Percentiles rank a stretch among this genome's conserved stretches.
phyloP scores from a whole-genome alignment of 169 alveolate species.

The Besnoitia besnoiti region DNA sequence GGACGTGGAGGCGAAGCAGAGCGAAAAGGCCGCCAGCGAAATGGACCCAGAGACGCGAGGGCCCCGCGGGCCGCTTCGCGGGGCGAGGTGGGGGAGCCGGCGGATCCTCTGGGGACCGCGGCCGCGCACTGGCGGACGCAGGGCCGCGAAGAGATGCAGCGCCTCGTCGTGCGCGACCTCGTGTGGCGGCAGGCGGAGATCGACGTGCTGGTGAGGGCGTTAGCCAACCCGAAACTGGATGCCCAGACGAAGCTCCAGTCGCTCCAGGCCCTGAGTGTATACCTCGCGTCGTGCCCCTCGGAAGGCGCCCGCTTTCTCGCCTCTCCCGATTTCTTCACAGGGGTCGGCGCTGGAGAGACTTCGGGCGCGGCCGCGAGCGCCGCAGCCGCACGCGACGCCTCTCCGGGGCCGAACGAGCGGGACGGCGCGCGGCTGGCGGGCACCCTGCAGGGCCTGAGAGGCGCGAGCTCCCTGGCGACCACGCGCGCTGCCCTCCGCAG shows the following conservation, averaged over 20 bases:
- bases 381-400: not conserved
- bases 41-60: not conserved
- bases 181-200: not conserved
- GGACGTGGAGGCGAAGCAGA: not conserved
- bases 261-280: slow-evolving; percentile 3
- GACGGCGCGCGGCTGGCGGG: no score
- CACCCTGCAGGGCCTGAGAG: not conserved
- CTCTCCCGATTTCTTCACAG: not conserved
- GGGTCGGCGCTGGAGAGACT: not conserved
- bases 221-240: not conserved
- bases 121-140: slow-evolving; percentile 7
- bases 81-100: not conserved
- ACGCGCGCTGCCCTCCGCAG: no score
- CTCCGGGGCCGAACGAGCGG: not conserved
- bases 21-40: not conserved
- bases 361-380: not conserved
- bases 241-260: not conserved
- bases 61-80: not conserved
- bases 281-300: not conserved
- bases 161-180: not conserved
- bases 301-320: not conserved
- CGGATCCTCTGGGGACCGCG: slow-evolving; percentile 13
- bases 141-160: not conserved
- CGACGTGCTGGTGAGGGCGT: not conserved
- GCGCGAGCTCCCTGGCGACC: not conserved